phyloP scores from a whole-genome alignment of 441 rosid species.

The Populus tomentosa region DNA sequence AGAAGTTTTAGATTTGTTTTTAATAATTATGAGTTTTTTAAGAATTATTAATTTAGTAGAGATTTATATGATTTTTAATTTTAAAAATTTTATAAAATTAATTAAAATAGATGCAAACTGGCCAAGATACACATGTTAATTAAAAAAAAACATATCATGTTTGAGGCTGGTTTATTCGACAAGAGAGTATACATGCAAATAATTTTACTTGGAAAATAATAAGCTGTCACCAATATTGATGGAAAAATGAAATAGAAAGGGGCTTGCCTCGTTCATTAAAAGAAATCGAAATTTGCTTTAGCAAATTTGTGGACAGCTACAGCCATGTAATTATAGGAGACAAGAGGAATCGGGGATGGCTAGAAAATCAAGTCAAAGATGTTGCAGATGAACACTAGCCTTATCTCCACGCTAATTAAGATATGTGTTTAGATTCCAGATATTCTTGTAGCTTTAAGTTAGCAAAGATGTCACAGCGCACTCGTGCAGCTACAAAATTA shows the following conservation, averaged over 20 bases:
- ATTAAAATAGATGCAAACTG: no score
- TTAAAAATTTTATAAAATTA: no score
- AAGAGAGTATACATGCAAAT: neutral
- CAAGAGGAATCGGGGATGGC: constrained; percentile 13
- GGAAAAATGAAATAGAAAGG: neutral
- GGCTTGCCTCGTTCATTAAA: neutral
- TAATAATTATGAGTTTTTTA: no score
- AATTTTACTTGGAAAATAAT: neutral
- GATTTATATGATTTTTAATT: no score
- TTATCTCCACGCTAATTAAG: neutral
- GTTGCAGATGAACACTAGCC: neutral
- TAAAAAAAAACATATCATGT: no score
- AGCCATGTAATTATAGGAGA: neutral
- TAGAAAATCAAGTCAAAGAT: neutral
- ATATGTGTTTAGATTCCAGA: neutral
- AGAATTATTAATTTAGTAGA: no score
- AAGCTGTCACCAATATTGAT: neutral
- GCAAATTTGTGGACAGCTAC: no score
- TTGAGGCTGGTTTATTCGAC: constrained; percentile 7
- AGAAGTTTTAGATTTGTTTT: no score
- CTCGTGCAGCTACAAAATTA: no score
- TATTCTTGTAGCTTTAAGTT: neutral
- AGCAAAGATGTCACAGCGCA: neutral
- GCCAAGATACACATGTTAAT: no score
- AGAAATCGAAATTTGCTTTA: neutral